Evolutionary conservation across 176 grass and related monocot genomes (phyloP), one percentile per base, ranked within the genome.

Genomic region (Luzula sylvatica): DNA sequence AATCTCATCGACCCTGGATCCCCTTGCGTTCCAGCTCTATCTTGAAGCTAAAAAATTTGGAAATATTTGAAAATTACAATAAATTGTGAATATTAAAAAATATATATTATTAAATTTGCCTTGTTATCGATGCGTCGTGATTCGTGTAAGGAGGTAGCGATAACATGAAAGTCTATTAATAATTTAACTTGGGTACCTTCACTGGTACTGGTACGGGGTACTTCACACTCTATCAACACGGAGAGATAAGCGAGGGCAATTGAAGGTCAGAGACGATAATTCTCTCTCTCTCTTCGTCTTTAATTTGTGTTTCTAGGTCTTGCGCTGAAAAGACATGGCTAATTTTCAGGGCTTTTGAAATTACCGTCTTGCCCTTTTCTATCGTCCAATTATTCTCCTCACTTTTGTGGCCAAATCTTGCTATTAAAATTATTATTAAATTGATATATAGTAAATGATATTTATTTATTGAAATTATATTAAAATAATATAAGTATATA

Each of bases 51-150:
- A 29, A 11, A 28, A 44, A 53, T 60, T 61, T 69, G 0, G 21
- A 56, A 45, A 47, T 20, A 32, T n/a, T 20, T 17, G 1, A 58
- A 60, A 14, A 23, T 24, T 60, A n/a, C n/a, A n/a, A n/a, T n/a
- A n/a, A n/a, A n/a, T n/a, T n/a, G n/a, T 11, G 38, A 62, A 62
- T 47, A 42, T 43, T 62, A 43, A 12, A n/a, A n/a, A n/a, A n/a
- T n/a, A n/a, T n/a, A n/a, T n/a, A n/a, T n/a, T n/a, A n/a, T n/a
- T n/a, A n/a, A 73, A 79, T 63, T 82, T 82, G 87, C 84, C 67
- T 95, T 83, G 67, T 95, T 95, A 85, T 95, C 90, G 63, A 95
- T 95, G 59, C 80, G 70, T 52, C 90, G 77, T 11, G 90, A 95
- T 52, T 95, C 90, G 62, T 95, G 90, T 50, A 95, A 75, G 65